Evolutionary conservation across 2,329 filamentous ascomycete genomes (phyloP), one percentile per base, ranked within the genome.

Genomic region (Teratosphaeria epicoccoides): DNA sequence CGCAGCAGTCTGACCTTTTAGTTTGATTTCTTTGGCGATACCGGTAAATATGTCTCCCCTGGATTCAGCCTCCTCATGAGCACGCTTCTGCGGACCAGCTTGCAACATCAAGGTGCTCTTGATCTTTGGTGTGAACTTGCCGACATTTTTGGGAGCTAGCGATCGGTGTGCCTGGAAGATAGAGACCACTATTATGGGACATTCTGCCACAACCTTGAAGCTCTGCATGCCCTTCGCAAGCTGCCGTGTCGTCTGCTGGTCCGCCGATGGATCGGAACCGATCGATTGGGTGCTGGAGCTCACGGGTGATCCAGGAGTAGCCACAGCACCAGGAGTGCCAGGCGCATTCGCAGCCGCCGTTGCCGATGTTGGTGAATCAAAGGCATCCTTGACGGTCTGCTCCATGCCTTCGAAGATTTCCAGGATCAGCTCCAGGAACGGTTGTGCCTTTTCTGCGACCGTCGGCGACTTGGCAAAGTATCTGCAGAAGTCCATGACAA

Each of bases 181-280:
- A 3, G 91, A 97, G 1, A 98, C 93, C 3, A 99, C 93, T 40
- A 98, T 97, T 49, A 99, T 99, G 0, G 93, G 93, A 61, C 93
- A 98, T 68, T 99, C 93, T 1, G 91, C 89, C 4, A 98, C 79
- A 23, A 98, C 91, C 69, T 97, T 98, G 79, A 99, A 98, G 1
- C 93, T 98, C 67, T 95, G 88, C 88, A 96, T 96, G 25, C 93
- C 93, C 70, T 88, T 95, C 50, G 90, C 74, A 28, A 98, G 71
- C 47, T 88, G 85, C 53, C 90, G 83, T 51, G 81, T 85, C 64
- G 91, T 88, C 43, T 61, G 59, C 62, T 88, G 85, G 61, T 96
- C 90, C 12, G 83, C 79, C 5, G 83, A 88, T 48, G 95, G 79
- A 56, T 97, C 93, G 17, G 84, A 64, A 23, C 68, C 59, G 20